Base-by-base conservation (phyloP, 768 basidiomycete species). In the Amanita muscaria region DNA sequence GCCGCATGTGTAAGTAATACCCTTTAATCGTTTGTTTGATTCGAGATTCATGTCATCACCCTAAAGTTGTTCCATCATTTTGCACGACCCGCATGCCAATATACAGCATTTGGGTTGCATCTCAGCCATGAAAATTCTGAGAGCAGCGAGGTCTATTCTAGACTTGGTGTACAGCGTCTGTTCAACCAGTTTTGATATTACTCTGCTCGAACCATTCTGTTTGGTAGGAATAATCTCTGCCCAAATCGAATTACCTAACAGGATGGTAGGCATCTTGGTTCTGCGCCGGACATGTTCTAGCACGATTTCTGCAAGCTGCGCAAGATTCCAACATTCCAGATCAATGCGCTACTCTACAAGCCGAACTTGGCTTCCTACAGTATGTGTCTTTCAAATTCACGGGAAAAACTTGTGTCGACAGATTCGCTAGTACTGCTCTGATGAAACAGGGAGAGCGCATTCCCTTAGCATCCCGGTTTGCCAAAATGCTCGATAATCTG, bases 81-180 rank as follows among this genome's bases (percentile, higher is more conserved):
- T 88, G 32, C 86, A 88, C 52, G 86, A 88, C 50, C 82, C 83
- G 3, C 83, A 86, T 54, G 83, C 84, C 14, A 73, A 76, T 47
- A 66, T 82, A 37, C 66, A 68, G 19, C 64, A 61, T 36, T 68
- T 69, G 14, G 74, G 75, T 27, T 88, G 84, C 52, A 68, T 77
- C 32, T 86, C 83, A 32, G 79, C 83, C 11, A 68, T 78, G 51
- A 82, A 77, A 54, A 79, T 87, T 23, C 63, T 87, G 6, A 73
- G 72, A 1, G 76, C 84, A 19, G 75, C 83, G 2, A 73, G 85
- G 38, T 69, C 73, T 1, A 76, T 83, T 31, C 63, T 87, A 33
- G 79, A 86, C 51, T 63, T 83, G 12, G 72, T 85, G 29, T 81
- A 84, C 54, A 67, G 64, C 12, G 69, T 85, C 21, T 75, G 70